Evolutionary conservation across 495 filamentous ascomycete species (phyloP).

Genomic region (Podospora pseudoanserina): DNA sequence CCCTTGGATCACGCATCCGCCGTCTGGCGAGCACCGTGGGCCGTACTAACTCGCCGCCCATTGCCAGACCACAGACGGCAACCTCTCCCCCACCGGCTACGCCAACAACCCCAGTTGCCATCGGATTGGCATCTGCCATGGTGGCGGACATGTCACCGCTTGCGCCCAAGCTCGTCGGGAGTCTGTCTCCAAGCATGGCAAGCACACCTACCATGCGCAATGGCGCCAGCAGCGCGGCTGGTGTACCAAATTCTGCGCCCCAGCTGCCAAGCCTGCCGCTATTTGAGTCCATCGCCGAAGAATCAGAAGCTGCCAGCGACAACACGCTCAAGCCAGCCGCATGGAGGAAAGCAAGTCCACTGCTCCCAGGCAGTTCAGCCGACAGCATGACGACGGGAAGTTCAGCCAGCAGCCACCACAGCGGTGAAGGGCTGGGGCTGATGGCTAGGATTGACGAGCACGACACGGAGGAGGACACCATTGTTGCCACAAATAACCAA

Average conservation of each 20-base stretch:
- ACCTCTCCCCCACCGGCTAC: constrained; percentile 10
- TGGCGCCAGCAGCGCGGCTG: constrained; percentile 5
- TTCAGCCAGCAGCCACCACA: constrained; percentile 2
- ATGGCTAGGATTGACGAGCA: neutral
- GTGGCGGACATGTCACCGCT: constrained; percentile 26
- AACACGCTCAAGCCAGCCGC: neutral
- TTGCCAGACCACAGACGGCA: neutral
- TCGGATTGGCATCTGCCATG: constrained; percentile 27
- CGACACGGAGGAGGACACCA: constrained; percentile 18
- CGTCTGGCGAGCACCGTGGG: constrained; percentile 32
- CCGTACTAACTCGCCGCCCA: constrained; percentile 16
- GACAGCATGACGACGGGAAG: constrained; percentile 32
- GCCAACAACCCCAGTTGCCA: constrained; percentile 21
- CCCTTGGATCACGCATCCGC: constrained; percentile 30
- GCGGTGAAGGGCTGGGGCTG: neutral
- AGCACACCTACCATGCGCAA: constrained; percentile 17
- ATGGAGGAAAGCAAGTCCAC: constrained; percentile 11
- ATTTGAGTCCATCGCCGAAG: constrained; percentile 28
- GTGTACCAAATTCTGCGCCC: constrained; percentile 15
- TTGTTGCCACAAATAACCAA: neutral
- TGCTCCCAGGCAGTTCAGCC: constrained; percentile 21
- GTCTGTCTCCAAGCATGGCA: constrained; percentile 5
- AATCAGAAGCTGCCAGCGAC: constrained; percentile 12
- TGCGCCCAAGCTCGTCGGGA: constrained; percentile 19
- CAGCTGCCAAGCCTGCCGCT: constrained; percentile 26